Percentiles rank a stretch among this genome's conserved stretches.
Evolutionary conservation across 2,329 filamentous ascomycete genomes (phyloP).

Genomic region (Exophiala sideris): DNA sequence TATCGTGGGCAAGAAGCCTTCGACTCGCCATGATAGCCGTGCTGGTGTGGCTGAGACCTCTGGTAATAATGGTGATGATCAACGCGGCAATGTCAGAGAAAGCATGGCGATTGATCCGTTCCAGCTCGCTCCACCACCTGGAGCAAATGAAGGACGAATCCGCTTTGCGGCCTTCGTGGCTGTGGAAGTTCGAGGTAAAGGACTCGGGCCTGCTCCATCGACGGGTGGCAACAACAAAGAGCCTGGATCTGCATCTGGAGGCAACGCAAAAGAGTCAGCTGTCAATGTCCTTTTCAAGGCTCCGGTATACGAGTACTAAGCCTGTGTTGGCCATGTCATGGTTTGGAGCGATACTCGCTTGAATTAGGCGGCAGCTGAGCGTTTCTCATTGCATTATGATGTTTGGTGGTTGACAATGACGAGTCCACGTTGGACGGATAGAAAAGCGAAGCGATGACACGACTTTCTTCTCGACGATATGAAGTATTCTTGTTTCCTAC

Average conservation of each 20-base stretch:
- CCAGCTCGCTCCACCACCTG: slow-evolving; percentile 14
- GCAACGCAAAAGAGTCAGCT: slow-evolving; percentile 7
- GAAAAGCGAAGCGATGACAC: too few species aligned
- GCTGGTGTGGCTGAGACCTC: slow-evolving; percentile 27
- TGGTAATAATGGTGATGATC: slow-evolving; percentile 14
- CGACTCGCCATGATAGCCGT: slow-evolving; percentile 22
- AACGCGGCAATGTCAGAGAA: slow-evolving; percentile 15
- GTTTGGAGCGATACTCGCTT: background rate
- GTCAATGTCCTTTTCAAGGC: slow-evolving; percentile 70
- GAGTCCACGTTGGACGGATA: background rate
- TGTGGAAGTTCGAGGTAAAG: slow-evolving; percentile 68
- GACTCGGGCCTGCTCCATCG: slow-evolving; percentile 6
- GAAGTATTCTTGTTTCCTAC: too few species aligned
- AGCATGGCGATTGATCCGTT: slow-evolving; percentile 19
- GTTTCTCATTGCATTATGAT: background rate
- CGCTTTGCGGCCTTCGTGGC: slow-evolving; percentile 73
- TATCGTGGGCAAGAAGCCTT: slow-evolving; percentile 38
- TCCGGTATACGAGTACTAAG: slow-evolving; percentile 57
- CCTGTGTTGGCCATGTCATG: background rate
- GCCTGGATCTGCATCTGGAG: slow-evolving; percentile 19
- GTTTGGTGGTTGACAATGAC: background rate
- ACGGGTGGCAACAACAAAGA: slow-evolving; percentile 15
- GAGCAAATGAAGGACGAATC: slow-evolving; percentile 49
- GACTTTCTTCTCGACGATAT: too few species aligned
- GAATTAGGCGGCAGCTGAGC: background rate